Percentiles rank a stretch among this genome's conserved stretches.
These are phyloP conservation scores for Limonomyces culmigenus DNA, from an alignment of 1,284 basidiomycete genomes.

Conservation along the genomic window DNA sequence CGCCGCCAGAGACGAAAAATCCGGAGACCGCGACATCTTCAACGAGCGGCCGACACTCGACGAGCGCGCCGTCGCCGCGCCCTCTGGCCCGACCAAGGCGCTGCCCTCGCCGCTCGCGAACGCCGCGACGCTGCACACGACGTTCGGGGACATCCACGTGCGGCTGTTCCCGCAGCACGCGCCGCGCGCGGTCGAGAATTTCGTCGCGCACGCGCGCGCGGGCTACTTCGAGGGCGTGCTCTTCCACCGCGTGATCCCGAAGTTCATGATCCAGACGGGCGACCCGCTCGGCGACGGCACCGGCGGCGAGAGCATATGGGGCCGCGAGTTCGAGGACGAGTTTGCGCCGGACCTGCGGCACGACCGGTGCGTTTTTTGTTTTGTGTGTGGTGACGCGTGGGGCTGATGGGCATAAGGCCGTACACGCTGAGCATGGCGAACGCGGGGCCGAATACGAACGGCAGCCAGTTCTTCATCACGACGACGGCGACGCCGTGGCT, in stretches of 20 bases:
- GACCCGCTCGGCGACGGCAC: slow-evolving; percentile 96
- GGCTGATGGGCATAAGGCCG: slow-evolving; percentile 32
- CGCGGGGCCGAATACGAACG: slow-evolving; percentile 86
- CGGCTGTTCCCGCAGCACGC: slow-evolving; percentile 84
- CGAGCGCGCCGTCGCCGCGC: slow-evolving; percentile 80
- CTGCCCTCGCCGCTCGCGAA: slow-evolving; percentile 51
- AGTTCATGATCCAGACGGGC: slow-evolving; percentile 99
- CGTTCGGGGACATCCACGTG: slow-evolving; percentile 85
- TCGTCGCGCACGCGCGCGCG: slow-evolving; percentile 83
- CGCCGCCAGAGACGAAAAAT: slow-evolving; percentile 56
- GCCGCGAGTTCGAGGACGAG: slow-evolving; percentile 89
- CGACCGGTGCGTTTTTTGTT: slow-evolving; percentile 37
- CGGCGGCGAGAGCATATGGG: slow-evolving; percentile 95
- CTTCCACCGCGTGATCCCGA: slow-evolving; percentile 96
- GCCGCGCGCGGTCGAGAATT: slow-evolving; percentile 95
- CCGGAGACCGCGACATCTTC: slow-evolving; percentile 90
- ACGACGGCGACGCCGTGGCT: slow-evolving; percentile 93
- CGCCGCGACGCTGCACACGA: slow-evolving; percentile 86
- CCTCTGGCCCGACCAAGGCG: slow-evolving; percentile 24
- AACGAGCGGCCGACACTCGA: slow-evolving; percentile 96
- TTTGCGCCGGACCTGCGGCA: slow-evolving; percentile 81
- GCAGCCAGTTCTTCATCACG: slow-evolving; percentile 97
- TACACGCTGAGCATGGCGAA: slow-evolving; percentile 99
- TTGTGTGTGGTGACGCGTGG: slow-evolving; percentile 1
- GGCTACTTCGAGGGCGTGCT: slow-evolving; percentile 90